Evolutionary conservation across 257 asterid species (phyloP).

Genomic region (Knoxia roxburghii): DNA sequence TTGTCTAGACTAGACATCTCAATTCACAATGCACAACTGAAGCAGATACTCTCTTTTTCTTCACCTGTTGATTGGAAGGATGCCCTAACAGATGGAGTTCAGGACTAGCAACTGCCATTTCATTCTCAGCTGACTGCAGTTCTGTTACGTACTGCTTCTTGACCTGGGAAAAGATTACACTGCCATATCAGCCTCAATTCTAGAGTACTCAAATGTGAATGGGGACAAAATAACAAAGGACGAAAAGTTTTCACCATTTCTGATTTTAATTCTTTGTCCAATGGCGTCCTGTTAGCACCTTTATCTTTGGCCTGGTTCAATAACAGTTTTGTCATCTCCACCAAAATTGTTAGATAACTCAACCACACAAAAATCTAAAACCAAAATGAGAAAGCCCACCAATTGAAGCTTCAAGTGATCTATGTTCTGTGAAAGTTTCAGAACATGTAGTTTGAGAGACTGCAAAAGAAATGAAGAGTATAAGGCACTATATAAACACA

Average conservation of each 20-base stretch:
- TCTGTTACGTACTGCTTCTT: slow-evolving; percentile 27
- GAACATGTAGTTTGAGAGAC: slow-evolving; percentile 84
- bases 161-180: slow-evolving; percentile 32
- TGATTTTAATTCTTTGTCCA: slow-evolving; percentile 26
- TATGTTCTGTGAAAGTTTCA: slow-evolving; percentile 72
- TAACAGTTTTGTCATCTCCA: slow-evolving; percentile 11
- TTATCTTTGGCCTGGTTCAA: slow-evolving; percentile 48
- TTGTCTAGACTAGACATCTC: neutral
- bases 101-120: slow-evolving; percentile 22
- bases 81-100: slow-evolving; percentile 19
- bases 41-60: neutral
- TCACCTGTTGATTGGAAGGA: slow-evolving; percentile 37
- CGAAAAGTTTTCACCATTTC: slow-evolving; percentile 42
- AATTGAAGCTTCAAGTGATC: slow-evolving; percentile 60
- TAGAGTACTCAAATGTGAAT: slow-evolving; percentile 6
- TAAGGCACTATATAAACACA: slow-evolving; percentile 10
- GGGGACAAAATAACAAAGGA: slow-evolving; percentile 4
- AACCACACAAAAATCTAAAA: neutral
- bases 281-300: slow-evolving; percentile 24
- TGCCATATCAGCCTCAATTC: slow-evolving; percentile 16
- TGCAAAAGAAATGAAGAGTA: slow-evolving; percentile 43
- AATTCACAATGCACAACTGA: neutral
- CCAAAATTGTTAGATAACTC: neutral
- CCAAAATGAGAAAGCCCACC: slow-evolving; percentile 40
- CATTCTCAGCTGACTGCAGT: slow-evolving; percentile 19